Base-by-base conservation (phyloP, 495 filamentous ascomycete species). In the Lophiotrema nucula region DNA sequence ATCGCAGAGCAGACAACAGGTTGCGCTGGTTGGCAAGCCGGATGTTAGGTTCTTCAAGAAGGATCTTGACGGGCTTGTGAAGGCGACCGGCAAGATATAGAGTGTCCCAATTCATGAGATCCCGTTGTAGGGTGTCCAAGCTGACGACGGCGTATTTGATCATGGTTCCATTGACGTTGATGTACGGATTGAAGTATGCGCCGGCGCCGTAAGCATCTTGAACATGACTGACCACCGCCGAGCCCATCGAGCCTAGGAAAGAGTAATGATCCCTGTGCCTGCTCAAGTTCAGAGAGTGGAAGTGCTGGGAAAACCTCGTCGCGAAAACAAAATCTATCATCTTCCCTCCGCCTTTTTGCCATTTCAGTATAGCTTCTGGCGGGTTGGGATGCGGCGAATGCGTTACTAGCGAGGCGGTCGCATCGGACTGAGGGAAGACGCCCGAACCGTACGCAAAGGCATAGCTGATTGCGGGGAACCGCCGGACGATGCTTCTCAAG, bases 261-360 rank as follows among this genome's bases (percentile, higher is more conserved):
- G 90, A 96, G 73, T 98, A 98, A 72, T 98, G 93, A 68, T 95
- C 83, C 10, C 88, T 86, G 66, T 98, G 89, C 66, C 96, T 87
- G 48, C 76, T 74, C 25, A 98, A 77, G 70, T 98, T 98, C 42
- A 98, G 73, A 18, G 85, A 87, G 74, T 98, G 93, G 91, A 92
- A 98, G 73, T 98, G 93, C 68, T 98, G 88, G 2, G 89, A 91
- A 71, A 96, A 88, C 4, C 87, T 89, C 12, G 97, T 92, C 27
- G 93, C 95, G 63, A 97, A 96, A 53, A 98, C 95, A 66, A 97
- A 93, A 71, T 98, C 93, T 62, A 98, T 96, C 88, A 97, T 95
- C 72, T 97, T 97, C 8, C 87, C 88, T 1, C 83, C 85, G 35
- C 88, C 88, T 65, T 88, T 83, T 68, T 97, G 92, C 60, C 88